Evolutionary conservation across 257 asterid species (phyloP), one percentile per base, ranked within the genome.

Genomic region (Cinchona pubescens): DNA sequence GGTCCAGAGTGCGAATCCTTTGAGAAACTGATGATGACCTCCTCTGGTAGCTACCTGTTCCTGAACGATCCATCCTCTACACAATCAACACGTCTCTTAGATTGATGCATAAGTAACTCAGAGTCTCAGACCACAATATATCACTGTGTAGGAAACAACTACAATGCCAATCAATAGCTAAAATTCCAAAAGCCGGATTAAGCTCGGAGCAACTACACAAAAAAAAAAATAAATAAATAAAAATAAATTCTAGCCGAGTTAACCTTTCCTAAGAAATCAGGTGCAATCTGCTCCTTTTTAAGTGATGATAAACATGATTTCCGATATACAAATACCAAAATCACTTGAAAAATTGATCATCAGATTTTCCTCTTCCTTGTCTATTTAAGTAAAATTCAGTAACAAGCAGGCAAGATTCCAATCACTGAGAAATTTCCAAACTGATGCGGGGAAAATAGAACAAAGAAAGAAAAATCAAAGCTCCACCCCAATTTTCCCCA

Each of bases 1-100:
- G 86, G 34, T 89, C 86, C 37, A 84, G 71, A 16, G 83, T 78
- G 65, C 77, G 75, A 43, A 82, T 88, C 85, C 83, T 87, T 75
- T 84, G 96, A 56, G 94, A 87, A 66, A 87, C 84, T 23, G 94
- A 82, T 29, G 97, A 91, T 7, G 90, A 71, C 78, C 88, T 83
- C 78, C 87, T 84, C 66, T 80, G 91, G 51, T 76, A 87, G 84
- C 92, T 87, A 59, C 90, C 89, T 3, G 88, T 83, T 29, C 87
- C 91, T 35, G 93, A 90, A 61, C 91, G 86, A 75, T 86, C 96
- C 90, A 86, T 88, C 85, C 86, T 92, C 98, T 94, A 79, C 78
- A 48, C 72, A 75, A 67, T 69, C 77, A 74, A 69, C 42, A 51
- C 18, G 42, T 63, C 42, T 27, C 49, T 62, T 59, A 69, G 67